Conservation (phyloP, 2,329 filamentous ascomycete genomes). For the Venturia aucupariae region DNA sequence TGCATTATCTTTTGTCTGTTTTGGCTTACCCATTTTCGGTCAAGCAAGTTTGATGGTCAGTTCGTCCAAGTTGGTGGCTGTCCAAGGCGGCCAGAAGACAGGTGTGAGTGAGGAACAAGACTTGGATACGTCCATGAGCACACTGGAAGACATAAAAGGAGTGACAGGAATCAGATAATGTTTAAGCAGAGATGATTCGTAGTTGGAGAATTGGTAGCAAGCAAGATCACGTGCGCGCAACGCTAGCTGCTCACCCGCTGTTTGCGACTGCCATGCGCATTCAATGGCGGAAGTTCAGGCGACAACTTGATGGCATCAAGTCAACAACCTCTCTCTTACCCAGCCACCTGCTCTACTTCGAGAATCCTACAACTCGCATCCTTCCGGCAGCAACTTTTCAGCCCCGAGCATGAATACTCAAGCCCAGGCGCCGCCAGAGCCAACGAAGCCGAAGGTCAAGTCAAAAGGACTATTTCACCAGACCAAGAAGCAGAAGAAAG, state of each 20-base stretch:
- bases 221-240: neutral
- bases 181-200: neutral
- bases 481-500: conserved; percentile 25
- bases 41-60: neutral
- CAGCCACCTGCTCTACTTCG: neutral
- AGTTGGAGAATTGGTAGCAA: neutral
- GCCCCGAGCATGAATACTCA: neutral
- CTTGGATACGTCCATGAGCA: neutral
- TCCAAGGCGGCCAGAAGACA: conserved; percentile 10
- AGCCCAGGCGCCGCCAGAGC: neutral
- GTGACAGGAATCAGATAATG: too few relatives aligned
- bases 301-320: neutral
- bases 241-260: neutral
- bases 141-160: neutral
- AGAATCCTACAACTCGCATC: neutral
- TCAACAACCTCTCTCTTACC: neutral
- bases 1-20: conserved; percentile 3
- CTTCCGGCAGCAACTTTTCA: neutral
- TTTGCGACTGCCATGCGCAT: neutral
- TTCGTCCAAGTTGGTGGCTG: neutral
- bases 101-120: neutral
- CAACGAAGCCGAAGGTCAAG: neutral
- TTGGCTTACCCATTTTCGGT: conserved; percentile 9
- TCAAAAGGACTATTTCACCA: conserved; percentile 26
- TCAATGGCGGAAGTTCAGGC: neutral